Conservation (phyloP, 176 grass and related monocot species). For the Cenchrus americanus region DNA sequence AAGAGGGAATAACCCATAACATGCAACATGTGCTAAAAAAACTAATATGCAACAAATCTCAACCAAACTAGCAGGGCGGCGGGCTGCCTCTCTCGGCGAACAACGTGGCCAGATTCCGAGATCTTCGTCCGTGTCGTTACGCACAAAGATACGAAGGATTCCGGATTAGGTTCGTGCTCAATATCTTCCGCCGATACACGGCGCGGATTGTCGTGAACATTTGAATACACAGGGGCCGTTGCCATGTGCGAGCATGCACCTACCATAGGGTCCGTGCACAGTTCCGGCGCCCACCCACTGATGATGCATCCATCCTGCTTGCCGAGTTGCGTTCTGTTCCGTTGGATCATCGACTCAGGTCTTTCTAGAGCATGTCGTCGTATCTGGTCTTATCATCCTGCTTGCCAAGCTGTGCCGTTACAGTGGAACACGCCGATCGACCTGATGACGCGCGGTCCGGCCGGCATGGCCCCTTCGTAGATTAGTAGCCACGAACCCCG, state of each 20-base stretch:
- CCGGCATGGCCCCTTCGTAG: neutral
- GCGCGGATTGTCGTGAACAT: neutral
- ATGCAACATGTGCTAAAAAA: neutral
- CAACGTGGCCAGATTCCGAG: slow-evolving; percentile 30
- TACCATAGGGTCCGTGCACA: slow-evolving; percentile 27
- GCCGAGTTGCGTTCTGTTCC: neutral
- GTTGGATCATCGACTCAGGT: neutral
- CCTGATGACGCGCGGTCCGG: too few relatives aligned
- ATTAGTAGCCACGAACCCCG: neutral
- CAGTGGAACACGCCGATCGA: neutral
- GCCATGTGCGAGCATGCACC: slow-evolving; percentile 43
- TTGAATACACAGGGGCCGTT: slow-evolving; percentile 19
- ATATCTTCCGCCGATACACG: neutral
- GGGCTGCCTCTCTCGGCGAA: slow-evolving; percentile 17
- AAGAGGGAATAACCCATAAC: neutral
- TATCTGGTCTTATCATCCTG: neutral
- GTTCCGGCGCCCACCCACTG: slow-evolving; percentile 39
- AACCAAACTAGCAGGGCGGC: slow-evolving; percentile 18
- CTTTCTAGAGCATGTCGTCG: slow-evolving; percentile 3
- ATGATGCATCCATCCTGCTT: slow-evolving; percentile 17
- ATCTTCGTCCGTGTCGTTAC: neutral
- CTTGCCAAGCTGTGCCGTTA: neutral
- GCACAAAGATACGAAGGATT: neutral
- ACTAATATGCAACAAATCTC: slow-evolving; percentile 31
- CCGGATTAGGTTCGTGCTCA: neutral